Percentiles rank a stretch among this genome's conserved stretches.
These are phyloP conservation scores for Funneliformis mosseae DNA, from an alignment of 192 early-diverging fungal genomes.

Conservation along the genomic window DNA sequence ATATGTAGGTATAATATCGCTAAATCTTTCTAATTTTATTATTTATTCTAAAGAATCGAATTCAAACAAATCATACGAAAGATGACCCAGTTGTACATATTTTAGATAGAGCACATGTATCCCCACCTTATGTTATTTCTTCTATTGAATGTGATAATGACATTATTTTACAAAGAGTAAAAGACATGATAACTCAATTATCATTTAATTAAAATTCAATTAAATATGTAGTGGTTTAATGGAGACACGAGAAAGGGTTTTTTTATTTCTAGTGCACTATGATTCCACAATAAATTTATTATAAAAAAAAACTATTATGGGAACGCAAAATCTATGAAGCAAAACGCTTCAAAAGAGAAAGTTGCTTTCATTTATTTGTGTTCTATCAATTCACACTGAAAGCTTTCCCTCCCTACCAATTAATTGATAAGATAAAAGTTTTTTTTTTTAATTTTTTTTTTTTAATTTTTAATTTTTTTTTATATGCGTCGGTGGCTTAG, in stretches of 20 bases:
- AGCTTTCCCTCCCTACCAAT: neutral
- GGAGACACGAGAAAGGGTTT: neutral
- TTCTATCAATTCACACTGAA: neutral
- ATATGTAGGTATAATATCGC: neutral
- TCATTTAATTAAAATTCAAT: conserved; percentile 5
- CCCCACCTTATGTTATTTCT: conserved; percentile 45
- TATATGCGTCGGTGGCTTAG: too few species aligned
- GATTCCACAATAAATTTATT: neutral
- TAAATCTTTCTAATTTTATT: neutral
- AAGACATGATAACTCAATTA: conserved; percentile 40
- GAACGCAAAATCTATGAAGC: neutral
- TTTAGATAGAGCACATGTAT: conserved; percentile 44
- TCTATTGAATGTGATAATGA: conserved; percentile 48
- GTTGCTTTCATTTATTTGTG: neutral
- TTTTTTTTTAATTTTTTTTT: too few species aligned
- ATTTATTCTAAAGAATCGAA: conserved; percentile 40
- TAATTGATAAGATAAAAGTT: too few species aligned
- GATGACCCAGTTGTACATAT: conserved; percentile 48
- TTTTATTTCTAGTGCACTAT: neutral
- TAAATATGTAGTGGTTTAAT: neutral
- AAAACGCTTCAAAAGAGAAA: neutral
- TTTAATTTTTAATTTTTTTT: too few species aligned
- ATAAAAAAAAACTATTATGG: neutral
- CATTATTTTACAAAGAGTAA: conserved; percentile 50
- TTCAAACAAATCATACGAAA: conserved; percentile 42